A percentile compares a stretch with the other conserved stretches of the same genome.
Conservation (phyloP, 768 basidiomycete genomes). For the Hericium alpestre region DNA sequence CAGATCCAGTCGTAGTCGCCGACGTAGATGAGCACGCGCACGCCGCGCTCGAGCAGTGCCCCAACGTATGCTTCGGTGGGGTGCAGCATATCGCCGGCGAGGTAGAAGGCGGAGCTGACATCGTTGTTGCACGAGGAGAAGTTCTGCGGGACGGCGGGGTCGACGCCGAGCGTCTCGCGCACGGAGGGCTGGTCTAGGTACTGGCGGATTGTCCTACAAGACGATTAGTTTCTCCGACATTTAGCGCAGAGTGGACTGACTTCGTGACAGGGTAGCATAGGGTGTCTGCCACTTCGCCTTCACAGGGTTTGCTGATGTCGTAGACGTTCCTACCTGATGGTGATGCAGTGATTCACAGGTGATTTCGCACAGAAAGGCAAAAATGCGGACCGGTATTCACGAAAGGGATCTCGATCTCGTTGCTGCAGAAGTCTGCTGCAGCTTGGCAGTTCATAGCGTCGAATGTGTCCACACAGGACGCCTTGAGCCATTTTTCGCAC, state of each 20-base stretch:
- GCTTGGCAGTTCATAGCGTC: slow-evolving; percentile 35
- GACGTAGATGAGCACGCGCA: slow-evolving; percentile 44
- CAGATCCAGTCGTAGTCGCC: slow-evolving; percentile 48
- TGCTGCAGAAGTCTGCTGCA: slow-evolving; percentile 29
- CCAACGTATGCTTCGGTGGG: slow-evolving; percentile 31
- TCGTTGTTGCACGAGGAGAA: slow-evolving; percentile 28
- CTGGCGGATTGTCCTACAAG: slow-evolving; percentile 37
- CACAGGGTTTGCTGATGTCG: slow-evolving; percentile 56
- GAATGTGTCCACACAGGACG: slow-evolving; percentile 30
- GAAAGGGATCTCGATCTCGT: neutral
- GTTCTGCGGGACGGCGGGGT: slow-evolving; percentile 29
- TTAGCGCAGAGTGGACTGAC: slow-evolving; percentile 14
- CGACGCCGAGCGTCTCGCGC: slow-evolving; percentile 52
- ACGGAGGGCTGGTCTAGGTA: slow-evolving; percentile 55
- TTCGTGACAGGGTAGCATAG: slow-evolving; percentile 53
- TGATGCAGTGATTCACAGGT: slow-evolving; percentile 18
- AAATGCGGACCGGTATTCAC: slow-evolving; percentile 11
- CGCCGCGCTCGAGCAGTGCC: slow-evolving; percentile 43
- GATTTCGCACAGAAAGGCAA: slow-evolving; percentile 17
- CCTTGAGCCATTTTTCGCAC: slow-evolving; percentile 29
- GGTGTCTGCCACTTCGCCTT: slow-evolving; percentile 32
- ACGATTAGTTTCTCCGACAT: neutral
- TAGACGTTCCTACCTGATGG: slow-evolving; percentile 41
- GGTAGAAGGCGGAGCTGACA: slow-evolving; percentile 40
- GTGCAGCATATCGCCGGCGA: slow-evolving; percentile 29